phyloP scores from a whole-genome alignment of 495 filamentous ascomycete genomes.

The Trichoderma gamsii region DNA sequence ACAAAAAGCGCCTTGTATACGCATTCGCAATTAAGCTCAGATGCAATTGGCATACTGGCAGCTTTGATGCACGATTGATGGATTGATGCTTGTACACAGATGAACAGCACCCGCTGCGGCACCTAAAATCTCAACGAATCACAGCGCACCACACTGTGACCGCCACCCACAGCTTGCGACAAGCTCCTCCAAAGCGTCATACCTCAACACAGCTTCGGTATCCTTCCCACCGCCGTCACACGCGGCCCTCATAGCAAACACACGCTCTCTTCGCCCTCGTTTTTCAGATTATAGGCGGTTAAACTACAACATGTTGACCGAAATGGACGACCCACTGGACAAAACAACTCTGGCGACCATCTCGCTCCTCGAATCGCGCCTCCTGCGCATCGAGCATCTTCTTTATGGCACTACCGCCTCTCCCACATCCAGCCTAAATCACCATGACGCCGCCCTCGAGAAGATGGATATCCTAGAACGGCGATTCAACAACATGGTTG shows the following conservation, averaged over 20 bases:
- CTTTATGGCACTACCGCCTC: constrained; percentile 51
- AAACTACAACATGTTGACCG: constrained; percentile 17
- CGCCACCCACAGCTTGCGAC: neutral
- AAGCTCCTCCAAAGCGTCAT: constrained; percentile 10
- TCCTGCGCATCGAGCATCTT: constrained; percentile 67
- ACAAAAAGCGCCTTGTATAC: no score
- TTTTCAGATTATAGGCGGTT: neutral
- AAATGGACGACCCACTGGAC: constrained; percentile 43
- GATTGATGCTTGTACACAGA: neutral
- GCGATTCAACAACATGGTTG: constrained; percentile 36
- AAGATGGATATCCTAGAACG: constrained; percentile 61
- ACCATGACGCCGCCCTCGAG: constrained; percentile 33
- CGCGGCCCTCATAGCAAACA: neutral
- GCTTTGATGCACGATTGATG: neutral
- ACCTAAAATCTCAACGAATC: neutral
- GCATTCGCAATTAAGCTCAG: neutral
- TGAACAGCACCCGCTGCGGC: neutral
- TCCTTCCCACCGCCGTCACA: neutral
- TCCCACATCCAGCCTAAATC: constrained; percentile 32
- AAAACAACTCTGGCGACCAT: constrained; percentile 57
- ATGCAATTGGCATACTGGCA: no score
- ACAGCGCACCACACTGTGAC: constrained; percentile 1
- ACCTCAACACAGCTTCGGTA: neutral
- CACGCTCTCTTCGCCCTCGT: neutral
- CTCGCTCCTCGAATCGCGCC: constrained; percentile 67